Base-by-base conservation (phyloP, 2,329 filamentous ascomycete species). In the Microcyclospora tardicrescens region DNA sequence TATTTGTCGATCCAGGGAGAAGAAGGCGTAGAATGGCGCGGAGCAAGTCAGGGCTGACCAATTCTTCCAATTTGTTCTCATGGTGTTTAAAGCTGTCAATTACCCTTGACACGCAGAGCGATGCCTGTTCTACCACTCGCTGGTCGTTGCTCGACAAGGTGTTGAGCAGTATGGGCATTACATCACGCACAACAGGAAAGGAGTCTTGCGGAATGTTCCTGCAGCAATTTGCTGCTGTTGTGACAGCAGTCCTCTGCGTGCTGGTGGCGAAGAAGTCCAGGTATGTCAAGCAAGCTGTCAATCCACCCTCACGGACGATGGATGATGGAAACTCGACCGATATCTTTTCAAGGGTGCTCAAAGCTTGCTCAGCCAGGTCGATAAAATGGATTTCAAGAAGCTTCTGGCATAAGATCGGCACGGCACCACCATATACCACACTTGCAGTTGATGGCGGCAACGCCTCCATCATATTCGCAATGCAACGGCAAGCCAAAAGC, bases 401-500 rank as follows among this genome's bases (percentile, higher is more conserved):
- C 62, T 96, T 98, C 56, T 89, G 84, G 63, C 91, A 96, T 16
- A 98, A 68, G 10, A 98, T 79, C 2, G 91, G 87, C 5, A 98
- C 91, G 28, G 91, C 91, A 36, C 86, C 85, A n/a, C 87, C 89
- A 57, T 96, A 96, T 3, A 96, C 91, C 11, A 98, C 86, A 57
- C 93, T 95, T 10, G 86, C 84, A 35, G 91, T 91, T 41, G 89
- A 89, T 28, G 85, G 80, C 14, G 91, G 87, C 24, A 98, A 67
- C 16, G 89, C 93, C 60, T 98, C 91, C 91, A 98, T 98, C 39
- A 98, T 63, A 58, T 98, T 96, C 43, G 91, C 91, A 52, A 98
- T 73, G 61, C 85, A 96, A 43, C 93, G 82, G 57, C 91, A 98
- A 14, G 91, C 89, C 43, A 96, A 71, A 10, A 98, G 77, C 89